Base-by-base conservation (phyloP, 106 monocot genomes). In the Acorus gramineus region DNA sequence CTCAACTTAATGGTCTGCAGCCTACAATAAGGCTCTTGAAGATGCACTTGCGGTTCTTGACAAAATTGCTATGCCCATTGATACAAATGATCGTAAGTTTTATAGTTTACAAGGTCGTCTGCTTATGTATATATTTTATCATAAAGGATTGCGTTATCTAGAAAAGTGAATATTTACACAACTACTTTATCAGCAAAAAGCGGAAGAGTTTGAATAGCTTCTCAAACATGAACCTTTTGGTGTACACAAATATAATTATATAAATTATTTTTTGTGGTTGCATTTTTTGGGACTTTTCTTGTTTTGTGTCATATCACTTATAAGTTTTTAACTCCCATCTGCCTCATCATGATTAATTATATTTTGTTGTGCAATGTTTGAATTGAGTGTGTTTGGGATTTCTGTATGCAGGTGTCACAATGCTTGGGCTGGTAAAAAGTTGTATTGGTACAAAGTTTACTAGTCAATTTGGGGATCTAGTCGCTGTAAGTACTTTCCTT, bases 371-470 rank as follows among this genome's bases (percentile, higher is more conserved):
- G 11, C n/a, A 57, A 12, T 46, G 11, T 11, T 13, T 13, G 4
- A 58, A 51, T 61, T 11, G 49, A 60, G 14, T 55, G 28, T n/a
- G 56, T 64, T 70, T 65, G 49, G 47, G 28, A 28, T 28, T 28
- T 28, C 28, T 28, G 28, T 28, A 28, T 28, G 28, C 64, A 98
- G 96, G 85, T 74, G 44, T 69, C 9, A 57, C 73, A 9, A 77
- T 91, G 79, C 71, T 91, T 46, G 73, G 79, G 46, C 62, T 98
- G 49, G 85, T 98, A 4, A 98, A 98, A 87, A 98, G 96, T 69
- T 91, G 84, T 56, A 86, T 92, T 56, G 90, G 96, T 58, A 98
- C 91, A 66, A 92, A 98, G 77, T 98, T 98, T 72, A 98, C 96
- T 52, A 81, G 96, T 57, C 96, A 98, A 57, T 98, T 91, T 79